Evolutionary conservation across 1,284 basidiomycete genomes (phyloP).

Genomic region (Heterobasidion irregulare): DNA sequence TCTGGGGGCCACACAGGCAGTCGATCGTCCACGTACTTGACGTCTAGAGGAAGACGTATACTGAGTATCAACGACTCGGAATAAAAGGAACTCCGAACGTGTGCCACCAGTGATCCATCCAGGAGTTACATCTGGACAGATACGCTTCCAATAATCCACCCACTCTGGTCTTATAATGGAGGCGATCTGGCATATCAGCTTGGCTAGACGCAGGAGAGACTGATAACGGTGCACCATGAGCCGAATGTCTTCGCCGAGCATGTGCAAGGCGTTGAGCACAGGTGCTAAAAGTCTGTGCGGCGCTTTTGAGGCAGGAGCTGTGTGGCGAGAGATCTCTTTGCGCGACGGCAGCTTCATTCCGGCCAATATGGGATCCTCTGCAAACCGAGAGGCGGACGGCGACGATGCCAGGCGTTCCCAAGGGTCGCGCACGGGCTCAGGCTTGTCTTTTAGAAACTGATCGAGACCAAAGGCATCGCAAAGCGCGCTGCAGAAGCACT

Average conservation of each 20-base stretch:
- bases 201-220: slow-evolving; percentile 51
- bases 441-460: slow-evolving; percentile 8
- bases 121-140: slow-evolving; percentile 52
- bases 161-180: slow-evolving; percentile 66
- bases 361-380: slow-evolving; percentile 41
- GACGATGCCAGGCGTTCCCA: slow-evolving; percentile 12
- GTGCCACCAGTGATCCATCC: slow-evolving; percentile 45
- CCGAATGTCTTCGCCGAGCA: slow-evolving; percentile 65
- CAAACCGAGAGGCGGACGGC: slow-evolving; percentile 8
- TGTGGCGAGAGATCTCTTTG: slow-evolving; percentile 1
- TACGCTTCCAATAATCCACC: slow-evolving; percentile 82
- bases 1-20: slow-evolving; percentile 67
- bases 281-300: slow-evolving; percentile 38
- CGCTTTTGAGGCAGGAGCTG: slow-evolving; percentile 8
- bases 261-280: slow-evolving; percentile 65
- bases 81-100: slow-evolving; percentile 28
- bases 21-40: slow-evolving; percentile 51
- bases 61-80: background rate
- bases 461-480: slow-evolving; percentile 39
- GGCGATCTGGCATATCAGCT: slow-evolving; percentile 63
- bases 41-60: background rate
- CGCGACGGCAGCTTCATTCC: slow-evolving; percentile 31
- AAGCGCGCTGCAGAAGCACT: slow-evolving; percentile 44
- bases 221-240: slow-evolving; percentile 44
- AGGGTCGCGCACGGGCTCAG: slow-evolving; percentile 1